A percentile compares a stretch with the other conserved stretches of the same genome.
Conservation (phyloP, 352 stramenopile species). For the Phytopythium ostracodes region DNA sequence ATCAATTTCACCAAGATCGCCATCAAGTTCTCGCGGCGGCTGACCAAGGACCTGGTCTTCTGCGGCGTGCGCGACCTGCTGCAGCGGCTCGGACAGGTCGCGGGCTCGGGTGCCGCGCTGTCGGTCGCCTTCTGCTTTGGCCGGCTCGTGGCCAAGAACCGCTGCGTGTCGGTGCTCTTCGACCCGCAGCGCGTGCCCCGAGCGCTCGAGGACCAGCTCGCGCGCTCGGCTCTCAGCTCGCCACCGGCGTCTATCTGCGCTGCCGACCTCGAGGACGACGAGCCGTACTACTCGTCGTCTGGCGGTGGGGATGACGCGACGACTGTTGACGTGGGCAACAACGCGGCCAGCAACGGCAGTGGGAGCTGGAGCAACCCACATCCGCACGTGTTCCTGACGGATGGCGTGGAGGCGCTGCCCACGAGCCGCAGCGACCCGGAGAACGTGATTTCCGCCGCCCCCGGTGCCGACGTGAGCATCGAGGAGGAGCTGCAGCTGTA, state of each 20-base stretch:
- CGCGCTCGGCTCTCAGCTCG: slow-evolving; percentile 50
- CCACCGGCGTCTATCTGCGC: slow-evolving; percentile 27
- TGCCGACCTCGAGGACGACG: slow-evolving; percentile 45
- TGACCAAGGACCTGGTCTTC: slow-evolving; percentile 76
- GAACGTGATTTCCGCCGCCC: slow-evolving; percentile 31
- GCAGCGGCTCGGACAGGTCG: slow-evolving; percentile 68
- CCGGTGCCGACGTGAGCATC: slow-evolving; percentile 26
- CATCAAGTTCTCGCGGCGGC: slow-evolving; percentile 72
- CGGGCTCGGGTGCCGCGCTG: slow-evolving; percentile 40
- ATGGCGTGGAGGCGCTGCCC: slow-evolving; percentile 33
- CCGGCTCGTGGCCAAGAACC: slow-evolving; percentile 73
- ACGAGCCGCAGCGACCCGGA: slow-evolving; percentile 50
- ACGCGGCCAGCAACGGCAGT: slow-evolving; percentile 9
- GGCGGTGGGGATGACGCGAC: no score
- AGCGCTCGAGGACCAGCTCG: slow-evolving; percentile 49
- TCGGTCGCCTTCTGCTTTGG: slow-evolving; percentile 69
- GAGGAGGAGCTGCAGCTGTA: slow-evolving; percentile 55
- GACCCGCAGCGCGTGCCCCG: slow-evolving; percentile 59
- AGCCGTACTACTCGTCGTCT: slow-evolving; percentile 6
- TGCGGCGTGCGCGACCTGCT: slow-evolving; percentile 63
- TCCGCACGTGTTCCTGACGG: slow-evolving; percentile 25
- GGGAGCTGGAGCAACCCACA: slow-evolving; percentile 9
- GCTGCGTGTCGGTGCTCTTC: slow-evolving; percentile 64
- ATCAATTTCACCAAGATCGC: slow-evolving; percentile 83
- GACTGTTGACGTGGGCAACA: slow-evolving; percentile 18